Percentiles rank a stretch among this genome's conserved stretches.
Evolutionary conservation across 106 monocot species (phyloP).

Genomic region (Posidonia australis): DNA sequence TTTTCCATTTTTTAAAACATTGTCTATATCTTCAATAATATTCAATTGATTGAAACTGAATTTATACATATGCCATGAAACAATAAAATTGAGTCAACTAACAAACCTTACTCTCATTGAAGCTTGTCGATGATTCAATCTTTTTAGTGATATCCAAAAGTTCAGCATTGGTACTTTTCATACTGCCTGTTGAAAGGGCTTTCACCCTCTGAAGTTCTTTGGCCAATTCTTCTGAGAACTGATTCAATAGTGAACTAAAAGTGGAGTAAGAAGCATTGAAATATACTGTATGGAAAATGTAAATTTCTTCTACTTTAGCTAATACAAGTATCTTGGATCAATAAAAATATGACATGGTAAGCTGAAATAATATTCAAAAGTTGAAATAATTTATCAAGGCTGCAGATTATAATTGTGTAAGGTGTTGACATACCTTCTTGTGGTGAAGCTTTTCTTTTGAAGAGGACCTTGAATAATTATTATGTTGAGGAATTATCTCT

Average conservation of each 20-base stretch:
- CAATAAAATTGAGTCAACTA: neutral
- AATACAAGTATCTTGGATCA: too few species aligned
- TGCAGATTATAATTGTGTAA: neutral
- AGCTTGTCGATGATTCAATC: neutral
- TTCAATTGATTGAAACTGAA: neutral
- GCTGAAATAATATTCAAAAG: too few species aligned
- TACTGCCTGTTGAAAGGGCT: neutral
- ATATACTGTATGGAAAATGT: too few species aligned
- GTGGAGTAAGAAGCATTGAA: too few species aligned
- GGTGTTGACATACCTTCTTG: conserved; percentile 12
- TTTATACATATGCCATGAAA: neutral
- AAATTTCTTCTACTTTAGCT: too few species aligned
- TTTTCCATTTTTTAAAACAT: neutral
- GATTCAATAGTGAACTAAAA: too few species aligned
- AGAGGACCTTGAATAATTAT: conserved; percentile 11
- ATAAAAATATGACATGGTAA: too few species aligned
- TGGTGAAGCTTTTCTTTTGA: conserved; percentile 22
- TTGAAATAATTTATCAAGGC: neutral
- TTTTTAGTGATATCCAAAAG: neutral
- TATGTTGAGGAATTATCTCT: conserved; percentile 29
- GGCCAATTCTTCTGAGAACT: too few species aligned
- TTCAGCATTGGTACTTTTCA: neutral
- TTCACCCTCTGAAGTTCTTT: conserved; percentile 12
- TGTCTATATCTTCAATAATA: neutral
- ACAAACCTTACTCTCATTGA: conserved; percentile 8